Base-by-base conservation (phyloP, 1,284 basidiomycete species). In the Trametes hirsuta region DNA sequence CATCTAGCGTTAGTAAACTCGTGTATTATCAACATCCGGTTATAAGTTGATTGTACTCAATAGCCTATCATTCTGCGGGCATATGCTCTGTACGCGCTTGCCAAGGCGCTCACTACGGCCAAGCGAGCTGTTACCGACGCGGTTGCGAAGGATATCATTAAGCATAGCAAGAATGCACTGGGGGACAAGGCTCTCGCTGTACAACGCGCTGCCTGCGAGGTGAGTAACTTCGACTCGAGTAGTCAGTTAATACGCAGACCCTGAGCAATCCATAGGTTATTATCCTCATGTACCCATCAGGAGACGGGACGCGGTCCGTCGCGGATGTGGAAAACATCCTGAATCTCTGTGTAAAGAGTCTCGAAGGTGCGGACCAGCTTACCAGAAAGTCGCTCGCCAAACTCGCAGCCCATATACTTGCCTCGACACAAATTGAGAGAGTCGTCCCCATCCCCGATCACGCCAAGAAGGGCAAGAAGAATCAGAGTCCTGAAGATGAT, bases 121-220 rank as follows among this genome's bases (percentile, higher is more conserved):
- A 94, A 90, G 58, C 88, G 90, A 58, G 93, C 94, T 0, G 80
- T 98, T 0, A 86, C 91, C 1, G 96, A 99, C 64, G 79, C 86
- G 15, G 77, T 86, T 1, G 77, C 84, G 58, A 95, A 88, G 72
- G 97, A 99, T 66, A 82, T 97, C 45, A 71, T 94, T 59, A 98
- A 97, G 74, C 85, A 92, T 61, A 88, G 94, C 76, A 88, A 85
- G 66, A 79, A 83, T 35, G 86, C 84, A 0, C 79, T 99, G 1
- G 81, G 82, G 1, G 97, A 99, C 74, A 95, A 94, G 75, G 88
- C 90, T 6, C 81, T 95, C 8, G 85, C 94, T 2, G 83, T 99
- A 12, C 94, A 98, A 70, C 86, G 96, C 30, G 94, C 86, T 4
- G 89, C 88, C 15, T 86, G 94, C 30, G 88, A 92, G 67, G 93